Percentiles rank a stretch among this genome's conserved stretches.
Conservation (phyloP, 306 rosid species). For the Vicia sativa region DNA sequence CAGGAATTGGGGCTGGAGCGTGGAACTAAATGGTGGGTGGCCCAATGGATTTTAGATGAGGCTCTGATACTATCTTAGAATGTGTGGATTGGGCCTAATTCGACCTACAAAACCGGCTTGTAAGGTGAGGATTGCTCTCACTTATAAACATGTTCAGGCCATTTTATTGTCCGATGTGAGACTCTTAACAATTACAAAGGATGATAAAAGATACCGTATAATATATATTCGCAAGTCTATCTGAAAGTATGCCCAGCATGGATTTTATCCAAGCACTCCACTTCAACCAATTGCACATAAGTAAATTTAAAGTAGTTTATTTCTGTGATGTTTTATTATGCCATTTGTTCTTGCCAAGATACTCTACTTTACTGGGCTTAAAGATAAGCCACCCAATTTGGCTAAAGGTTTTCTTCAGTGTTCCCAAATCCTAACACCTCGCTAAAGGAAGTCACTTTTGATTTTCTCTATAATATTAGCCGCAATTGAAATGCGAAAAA, state of each 20-base stretch:
- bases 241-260: background rate
- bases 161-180: too few relatives aligned
- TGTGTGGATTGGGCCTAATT: too few relatives aligned
- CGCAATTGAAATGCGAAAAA: background rate
- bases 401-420: background rate
- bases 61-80: too few relatives aligned
- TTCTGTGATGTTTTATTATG: background rate
- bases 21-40: too few relatives aligned
- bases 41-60: too few relatives aligned
- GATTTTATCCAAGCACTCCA: conserved; percentile 12
- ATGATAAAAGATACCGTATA: conserved; percentile 1
- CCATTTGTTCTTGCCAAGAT: conserved; percentile 20
- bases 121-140: too few relatives aligned
- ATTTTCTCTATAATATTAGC: conserved; percentile 9
- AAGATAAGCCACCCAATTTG: background rate
- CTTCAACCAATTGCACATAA: conserved; percentile 2
- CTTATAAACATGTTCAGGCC: too few relatives aligned
- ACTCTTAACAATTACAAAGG: too few relatives aligned
- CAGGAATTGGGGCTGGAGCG: too few relatives aligned
- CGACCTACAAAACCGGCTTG: too few relatives aligned
- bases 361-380: conserved; percentile 7
- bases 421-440: conserved; percentile 2
- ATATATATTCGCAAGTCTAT: conserved; percentile 1
- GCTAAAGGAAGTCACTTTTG: conserved; percentile 6
- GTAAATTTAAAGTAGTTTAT: background rate